A percentile compares a stretch with the other conserved stretches of the same genome.
phyloP scores from a whole-genome alignment of 2,329 filamentous ascomycete species.

The Sphaceloma murrayae region DNA sequence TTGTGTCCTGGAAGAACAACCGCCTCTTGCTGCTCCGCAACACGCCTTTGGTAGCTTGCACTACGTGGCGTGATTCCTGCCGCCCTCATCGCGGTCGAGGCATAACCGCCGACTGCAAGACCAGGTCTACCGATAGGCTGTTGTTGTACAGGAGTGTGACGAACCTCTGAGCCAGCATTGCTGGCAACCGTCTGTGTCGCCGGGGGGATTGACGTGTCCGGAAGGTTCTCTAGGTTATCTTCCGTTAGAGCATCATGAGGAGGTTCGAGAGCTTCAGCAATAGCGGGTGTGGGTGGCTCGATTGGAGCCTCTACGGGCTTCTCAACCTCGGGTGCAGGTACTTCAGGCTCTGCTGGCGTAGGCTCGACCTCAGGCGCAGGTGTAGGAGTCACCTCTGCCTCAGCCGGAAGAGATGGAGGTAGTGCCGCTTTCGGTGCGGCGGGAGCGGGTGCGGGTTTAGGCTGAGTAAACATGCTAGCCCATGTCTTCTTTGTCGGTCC shows the following conservation, averaged over 20 bases:
- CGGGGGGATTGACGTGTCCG: conserved; percentile 67
- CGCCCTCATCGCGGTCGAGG: conserved; percentile 73
- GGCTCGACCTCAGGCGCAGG: conserved; percentile 21
- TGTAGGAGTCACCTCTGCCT: conserved; percentile 24
- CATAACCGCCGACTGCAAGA: conserved; percentile 61
- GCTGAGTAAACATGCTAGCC: conserved; percentile 44
- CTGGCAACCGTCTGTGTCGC: conserved; percentile 77
- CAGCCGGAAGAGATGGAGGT: conserved; percentile 21
- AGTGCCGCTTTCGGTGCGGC: conserved; percentile 26
- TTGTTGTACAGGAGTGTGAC: conserved; percentile 55
- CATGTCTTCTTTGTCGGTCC: conserved; percentile 42
- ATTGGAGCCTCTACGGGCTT: conserved; percentile 27
- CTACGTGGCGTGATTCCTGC: conserved; percentile 55
- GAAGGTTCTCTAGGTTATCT: conserved; percentile 84
- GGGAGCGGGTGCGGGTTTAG: conserved; percentile 40
- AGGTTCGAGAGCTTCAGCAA: conserved; percentile 45
- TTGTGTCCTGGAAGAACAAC: conserved; percentile 98
- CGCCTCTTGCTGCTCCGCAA: conserved; percentile 91
- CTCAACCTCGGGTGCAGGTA: conserved; percentile 19
- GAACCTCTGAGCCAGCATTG: conserved; percentile 81
- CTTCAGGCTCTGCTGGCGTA: conserved; percentile 19
- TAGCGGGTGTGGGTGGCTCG: conserved; percentile 18
- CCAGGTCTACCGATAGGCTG: conserved; percentile 53
- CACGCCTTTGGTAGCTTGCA: conserved; percentile 72
- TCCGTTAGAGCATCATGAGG: conserved; percentile 78